Percentiles rank a stretch among this genome's conserved stretches.
phyloP scores from a whole-genome alignment of 805 yeast species.

The Lipomyces chichibuensis region DNA sequence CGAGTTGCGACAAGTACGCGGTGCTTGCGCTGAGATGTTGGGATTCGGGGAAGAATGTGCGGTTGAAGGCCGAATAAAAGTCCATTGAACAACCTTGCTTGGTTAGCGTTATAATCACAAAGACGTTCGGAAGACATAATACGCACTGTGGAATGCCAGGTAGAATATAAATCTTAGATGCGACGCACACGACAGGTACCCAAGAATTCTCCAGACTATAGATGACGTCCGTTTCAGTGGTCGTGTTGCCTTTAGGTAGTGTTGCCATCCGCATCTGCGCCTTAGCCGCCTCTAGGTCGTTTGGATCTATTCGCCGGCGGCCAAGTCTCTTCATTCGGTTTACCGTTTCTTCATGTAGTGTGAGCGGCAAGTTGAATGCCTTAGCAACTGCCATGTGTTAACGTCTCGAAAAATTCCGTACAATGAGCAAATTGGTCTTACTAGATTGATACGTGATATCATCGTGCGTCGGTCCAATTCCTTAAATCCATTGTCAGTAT shows the following conservation, averaged over 20 bases:
- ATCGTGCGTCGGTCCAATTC: conserved; percentile 87
- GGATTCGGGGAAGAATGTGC: conserved; percentile 45
- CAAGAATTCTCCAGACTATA: conserved; percentile 61
- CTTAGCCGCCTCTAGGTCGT: conserved; percentile 50
- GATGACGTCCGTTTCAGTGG: conserved; percentile 37
- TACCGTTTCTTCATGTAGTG: conserved; percentile 60
- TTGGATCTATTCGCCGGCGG: conserved; percentile 43
- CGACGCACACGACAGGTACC: conserved; percentile 82
- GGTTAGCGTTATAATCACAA: not conserved
- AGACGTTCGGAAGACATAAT: not conserved
- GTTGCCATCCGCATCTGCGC: conserved; percentile 83
- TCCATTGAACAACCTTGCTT: conserved; percentile 54
- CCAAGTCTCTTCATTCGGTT: conserved; percentile 58
- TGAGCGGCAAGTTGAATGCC: conserved; percentile 57
- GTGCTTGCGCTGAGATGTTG: conserved; percentile 43
- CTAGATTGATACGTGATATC: conserved; percentile 76
- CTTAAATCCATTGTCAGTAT: conserved; percentile 39
- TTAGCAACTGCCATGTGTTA: conserved; percentile 51
- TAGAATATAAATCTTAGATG: conserved; percentile 65
- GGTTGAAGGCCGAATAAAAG: conserved; percentile 55
- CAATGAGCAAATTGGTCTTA: not conserved
- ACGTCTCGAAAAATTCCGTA: not conserved
- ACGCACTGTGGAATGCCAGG: conserved; percentile 76
- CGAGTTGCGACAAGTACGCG: conserved; percentile 66
- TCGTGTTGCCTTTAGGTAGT: conserved; percentile 55